A percentile compares a stretch with the other conserved stretches of the same genome.
These are phyloP conservation scores for Fusarium xyrophilum DNA, from an alignment of 2,329 filamentous ascomycete genomes.

Conservation along the genomic window DNA sequence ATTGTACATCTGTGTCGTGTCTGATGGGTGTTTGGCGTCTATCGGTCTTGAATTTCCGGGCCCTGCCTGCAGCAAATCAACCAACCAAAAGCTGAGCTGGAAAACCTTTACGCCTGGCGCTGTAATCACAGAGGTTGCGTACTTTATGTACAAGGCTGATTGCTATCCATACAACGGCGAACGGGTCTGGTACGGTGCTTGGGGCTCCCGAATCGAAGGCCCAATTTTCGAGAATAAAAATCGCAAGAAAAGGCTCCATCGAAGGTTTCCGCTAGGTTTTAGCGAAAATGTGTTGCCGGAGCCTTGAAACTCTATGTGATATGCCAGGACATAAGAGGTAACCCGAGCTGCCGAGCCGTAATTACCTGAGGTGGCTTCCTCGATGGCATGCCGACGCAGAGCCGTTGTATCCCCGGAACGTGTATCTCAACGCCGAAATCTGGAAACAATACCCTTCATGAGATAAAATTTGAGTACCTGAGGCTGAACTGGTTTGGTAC, in stretches of 20 bases:
- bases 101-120: not conserved
- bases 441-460: not conserved
- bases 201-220: conserved; percentile 15
- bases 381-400: conserved; percentile 9
- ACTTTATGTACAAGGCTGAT: conserved; percentile 22
- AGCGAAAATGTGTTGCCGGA: not conserved
- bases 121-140: conserved; percentile 1
- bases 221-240: conserved; percentile 28
- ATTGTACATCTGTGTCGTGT: not conserved
- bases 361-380: not conserved
- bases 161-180: not conserved
- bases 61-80: not conserved
- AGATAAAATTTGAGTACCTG: conserved; percentile 6
- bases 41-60: not conserved
- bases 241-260: conserved; percentile 12
- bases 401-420: conserved; percentile 7
- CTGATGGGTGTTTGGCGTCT: not conserved
- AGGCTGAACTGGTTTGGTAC: conserved; percentile 20
- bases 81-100: not conserved
- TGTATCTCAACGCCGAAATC: conserved; percentile 1
- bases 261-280: not conserved
- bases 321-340: not conserved
- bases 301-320: conserved; percentile 1
- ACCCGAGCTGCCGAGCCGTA: not conserved
- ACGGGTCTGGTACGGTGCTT: conserved; percentile 4